Base-by-base conservation (phyloP, 1,284 basidiomycete genomes). In the Lentinula novae-zelandiae region DNA sequence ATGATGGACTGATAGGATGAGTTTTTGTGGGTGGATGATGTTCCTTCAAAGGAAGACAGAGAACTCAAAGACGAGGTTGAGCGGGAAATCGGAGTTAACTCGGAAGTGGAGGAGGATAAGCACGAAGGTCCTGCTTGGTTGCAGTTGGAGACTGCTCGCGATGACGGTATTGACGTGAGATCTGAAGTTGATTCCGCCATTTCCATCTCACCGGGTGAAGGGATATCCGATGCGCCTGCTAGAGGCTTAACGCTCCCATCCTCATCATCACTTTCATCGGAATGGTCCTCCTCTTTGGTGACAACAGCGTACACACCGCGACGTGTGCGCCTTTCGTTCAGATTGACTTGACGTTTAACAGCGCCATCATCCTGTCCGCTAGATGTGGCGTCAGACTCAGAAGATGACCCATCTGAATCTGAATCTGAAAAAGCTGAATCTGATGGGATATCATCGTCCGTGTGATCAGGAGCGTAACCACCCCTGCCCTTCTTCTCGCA, bases 401-500 rank as follows among this genome's bases (percentile, higher is more conserved):
- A 75, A 64, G 76, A 77, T 40, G 74, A 75, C 58, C 79, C 80
- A 10, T 72, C 71, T 56, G 68, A 66, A 54, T 72, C 71, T 56
- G 68, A 66, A 54, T 72, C 73, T 13, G 68, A 62, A 22, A 33
- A 48, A 44, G 52, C 56, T 10, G 63, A 62, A 57, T 66, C 65
- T n/a, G 64, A 64, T n/a, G 62, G 40, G 34, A 52, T 67, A 38
- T 81, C 82, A 50, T 82, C 79, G 60, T 85, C 82, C 13, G 71
- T 73, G 49, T 78, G 75, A 62, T 80, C 81, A 58, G 82, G 85
- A 12, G 83, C 82, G 69, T 92, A 93, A 38, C 90, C 92, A 33
- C 93, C 93, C 50, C 80, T 76, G 9, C 85, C 84, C 44, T 78
- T 83, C 73, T 81, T 82, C 76, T 96, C 93, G 76, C 94, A 96